Conservation (phyloP, 2,329 filamentous ascomycete genomes). For the Fonsecaea multimorphosa region DNA sequence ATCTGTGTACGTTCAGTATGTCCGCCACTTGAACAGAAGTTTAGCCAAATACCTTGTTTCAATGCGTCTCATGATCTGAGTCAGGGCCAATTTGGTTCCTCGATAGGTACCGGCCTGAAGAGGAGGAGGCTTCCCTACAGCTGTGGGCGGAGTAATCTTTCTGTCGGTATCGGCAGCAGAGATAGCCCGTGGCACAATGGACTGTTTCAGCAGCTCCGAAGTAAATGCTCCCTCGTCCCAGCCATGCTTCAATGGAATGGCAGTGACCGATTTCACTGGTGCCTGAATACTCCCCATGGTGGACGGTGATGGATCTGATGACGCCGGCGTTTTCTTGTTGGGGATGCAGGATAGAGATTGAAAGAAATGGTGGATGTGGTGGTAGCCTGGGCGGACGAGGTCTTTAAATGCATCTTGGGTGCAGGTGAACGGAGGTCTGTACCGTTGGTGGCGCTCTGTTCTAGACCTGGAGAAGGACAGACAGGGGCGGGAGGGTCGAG, state of each 20-base stretch:
- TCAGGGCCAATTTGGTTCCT: slow-evolving; percentile 34
- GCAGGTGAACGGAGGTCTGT: slow-evolving; percentile 3
- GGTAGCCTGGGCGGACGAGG: neutral
- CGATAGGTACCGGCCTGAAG: slow-evolving; percentile 31
- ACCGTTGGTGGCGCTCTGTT: neutral
- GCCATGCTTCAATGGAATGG: slow-evolving; percentile 7
- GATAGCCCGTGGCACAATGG: slow-evolving; percentile 22
- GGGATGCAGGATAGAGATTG: neutral
- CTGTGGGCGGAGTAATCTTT: slow-evolving; percentile 10
- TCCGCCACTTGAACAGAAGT: neutral
- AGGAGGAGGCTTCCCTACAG: slow-evolving; percentile 16
- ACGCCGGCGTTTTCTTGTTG: neutral
- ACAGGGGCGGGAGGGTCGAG: neutral
- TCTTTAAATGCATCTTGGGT: slow-evolving; percentile 1
- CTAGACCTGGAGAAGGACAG: neutral
- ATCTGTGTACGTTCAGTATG: slow-evolving; percentile 8
- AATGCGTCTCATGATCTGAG: slow-evolving; percentile 20
- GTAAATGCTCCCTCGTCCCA: slow-evolving; percentile 35
- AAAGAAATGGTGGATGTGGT: neutral
- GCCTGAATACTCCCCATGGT: neutral
- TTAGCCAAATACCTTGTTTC: slow-evolving; percentile 7
- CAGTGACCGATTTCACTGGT: neutral
- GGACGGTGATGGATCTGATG: neutral
- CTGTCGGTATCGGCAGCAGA: neutral
- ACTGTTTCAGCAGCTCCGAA: slow-evolving; percentile 27